Evolutionary conservation across 2,329 filamentous ascomycete species (phyloP).

Genomic region (Cladosporium sp.): DNA sequence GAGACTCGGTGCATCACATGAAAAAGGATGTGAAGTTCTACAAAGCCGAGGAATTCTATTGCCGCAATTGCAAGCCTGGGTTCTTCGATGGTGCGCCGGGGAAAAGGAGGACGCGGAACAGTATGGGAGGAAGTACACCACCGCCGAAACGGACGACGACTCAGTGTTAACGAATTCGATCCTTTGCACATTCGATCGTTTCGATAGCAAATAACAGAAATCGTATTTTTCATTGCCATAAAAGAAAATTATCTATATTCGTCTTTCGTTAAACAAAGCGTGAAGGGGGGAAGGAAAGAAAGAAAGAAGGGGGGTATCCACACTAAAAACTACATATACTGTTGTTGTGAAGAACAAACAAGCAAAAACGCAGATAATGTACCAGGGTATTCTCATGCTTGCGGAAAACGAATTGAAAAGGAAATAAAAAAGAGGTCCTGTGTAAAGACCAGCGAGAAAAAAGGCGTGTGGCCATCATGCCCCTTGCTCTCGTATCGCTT

Average conservation of each 20-base stretch:
- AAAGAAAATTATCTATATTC: neutral
- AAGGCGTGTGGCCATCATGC: too few relatives aligned
- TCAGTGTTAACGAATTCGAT: too few relatives aligned
- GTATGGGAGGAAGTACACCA: too few relatives aligned
- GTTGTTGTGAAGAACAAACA: neutral
- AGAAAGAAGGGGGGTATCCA: slow-evolving; percentile 15
- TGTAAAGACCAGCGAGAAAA: too few relatives aligned
- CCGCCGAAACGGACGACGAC: too few relatives aligned
- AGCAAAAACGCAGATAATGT: neutral
- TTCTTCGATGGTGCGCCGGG: neutral
- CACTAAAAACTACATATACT: neutral
- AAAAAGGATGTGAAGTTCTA: neutral
- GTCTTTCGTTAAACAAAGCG: neutral
- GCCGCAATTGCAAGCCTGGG: neutral
- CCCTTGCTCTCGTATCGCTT: too few relatives aligned
- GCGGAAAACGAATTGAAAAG: neutral
- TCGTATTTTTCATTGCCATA: neutral
- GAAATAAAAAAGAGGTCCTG: neutral
- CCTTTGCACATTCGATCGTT: too few relatives aligned
- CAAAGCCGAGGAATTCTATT: neutral
- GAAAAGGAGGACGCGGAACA: too few relatives aligned
- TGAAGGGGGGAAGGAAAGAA: neutral
- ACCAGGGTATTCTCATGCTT: slow-evolving; percentile 3
- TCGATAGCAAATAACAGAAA: too few relatives aligned
- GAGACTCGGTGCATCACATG: neutral